These are phyloP conservation scores for Penicillium sp. DNA, from an alignment of 2,329 filamentous ascomycete genomes.

Conservation along the genomic window DNA sequence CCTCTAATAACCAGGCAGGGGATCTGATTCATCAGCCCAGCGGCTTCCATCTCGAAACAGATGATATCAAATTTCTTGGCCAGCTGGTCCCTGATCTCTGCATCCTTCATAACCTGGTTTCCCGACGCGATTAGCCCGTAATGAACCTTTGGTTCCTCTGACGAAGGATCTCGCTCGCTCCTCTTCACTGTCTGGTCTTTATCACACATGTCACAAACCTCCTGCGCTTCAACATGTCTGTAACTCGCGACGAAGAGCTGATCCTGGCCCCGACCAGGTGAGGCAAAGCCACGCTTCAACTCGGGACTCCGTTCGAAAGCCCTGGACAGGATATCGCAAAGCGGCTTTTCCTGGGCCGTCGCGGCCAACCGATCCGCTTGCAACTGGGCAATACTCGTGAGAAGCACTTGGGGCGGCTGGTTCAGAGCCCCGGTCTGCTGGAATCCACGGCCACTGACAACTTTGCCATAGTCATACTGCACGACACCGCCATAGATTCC, in stretches of 20 bases:
- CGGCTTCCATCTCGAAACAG: conserved; percentile 4
- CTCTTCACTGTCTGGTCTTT: background rate
- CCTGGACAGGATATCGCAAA: background rate
- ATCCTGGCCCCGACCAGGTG: background rate
- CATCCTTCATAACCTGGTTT: background rate
- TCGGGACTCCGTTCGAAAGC: too few relatives aligned
- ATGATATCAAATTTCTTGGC: background rate
- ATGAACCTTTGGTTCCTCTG: background rate
- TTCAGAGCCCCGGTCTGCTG: conserved; percentile 17
- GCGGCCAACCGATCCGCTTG: conserved; percentile 5
- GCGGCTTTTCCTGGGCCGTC: background rate
- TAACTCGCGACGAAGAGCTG: background rate
- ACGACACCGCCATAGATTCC: conserved; percentile 18
- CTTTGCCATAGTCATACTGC: conserved; percentile 27
- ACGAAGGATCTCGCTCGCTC: too few relatives aligned
- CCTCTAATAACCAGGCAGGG: conserved; percentile 8
- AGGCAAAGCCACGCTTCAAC: background rate
- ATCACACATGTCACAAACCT: background rate
- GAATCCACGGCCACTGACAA: conserved; percentile 6
- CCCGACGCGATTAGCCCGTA: background rate
- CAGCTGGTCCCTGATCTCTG: background rate
- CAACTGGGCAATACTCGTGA: conserved; percentile 13
- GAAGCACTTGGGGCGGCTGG: conserved; percentile 18
- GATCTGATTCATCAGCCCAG: background rate
- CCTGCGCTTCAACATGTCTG: background rate